These are phyloP conservation scores for Neonectria ditissima DNA, from an alignment of 2,329 filamentous ascomycete species.

Conservation along the genomic window DNA sequence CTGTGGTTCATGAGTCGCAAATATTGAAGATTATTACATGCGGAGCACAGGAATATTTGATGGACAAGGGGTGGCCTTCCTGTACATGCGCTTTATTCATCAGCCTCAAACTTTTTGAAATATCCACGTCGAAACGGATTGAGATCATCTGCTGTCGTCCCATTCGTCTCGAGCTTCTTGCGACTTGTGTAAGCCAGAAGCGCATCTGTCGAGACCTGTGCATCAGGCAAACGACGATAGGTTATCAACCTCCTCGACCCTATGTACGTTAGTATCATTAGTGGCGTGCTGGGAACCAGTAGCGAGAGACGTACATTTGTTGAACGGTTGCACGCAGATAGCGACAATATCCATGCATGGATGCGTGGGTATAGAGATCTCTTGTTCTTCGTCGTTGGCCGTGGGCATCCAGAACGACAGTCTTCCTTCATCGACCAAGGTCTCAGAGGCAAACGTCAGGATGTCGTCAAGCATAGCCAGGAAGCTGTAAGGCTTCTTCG, in stretches of 20 bases:
- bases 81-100: slow-evolving; percentile 44
- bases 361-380: slow-evolving; percentile 82
- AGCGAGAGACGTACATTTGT: slow-evolving; percentile 75
- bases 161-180: slow-evolving; percentile 49
- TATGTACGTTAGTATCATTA: slow-evolving; percentile 49
- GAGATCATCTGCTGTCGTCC: slow-evolving; percentile 68
- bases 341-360: slow-evolving; percentile 78
- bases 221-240: slow-evolving; percentile 78
- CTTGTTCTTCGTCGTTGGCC: slow-evolving; percentile 80
- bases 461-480: slow-evolving; percentile 91
- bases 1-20: slow-evolving; percentile 31
- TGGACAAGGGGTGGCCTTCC: slow-evolving; percentile 36
- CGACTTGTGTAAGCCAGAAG: slow-evolving; percentile 52
- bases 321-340: slow-evolving; percentile 88
- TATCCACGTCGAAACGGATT: slow-evolving; percentile 71
- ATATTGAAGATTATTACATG: slow-evolving; percentile 32
- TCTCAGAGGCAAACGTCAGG: slow-evolving; percentile 80
- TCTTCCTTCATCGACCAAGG: slow-evolving; percentile 81
- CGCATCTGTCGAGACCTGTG: slow-evolving; percentile 60
- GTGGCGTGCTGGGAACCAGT: neutral
- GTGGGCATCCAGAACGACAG: slow-evolving; percentile 98
- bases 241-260: slow-evolving; percentile 92
- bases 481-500: slow-evolving; percentile 94
- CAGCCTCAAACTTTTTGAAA: slow-evolving; percentile 65
- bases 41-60: slow-evolving; percentile 41